Conservation (phyloP, 805 yeast species). For the Candida nanaspora region DNA sequence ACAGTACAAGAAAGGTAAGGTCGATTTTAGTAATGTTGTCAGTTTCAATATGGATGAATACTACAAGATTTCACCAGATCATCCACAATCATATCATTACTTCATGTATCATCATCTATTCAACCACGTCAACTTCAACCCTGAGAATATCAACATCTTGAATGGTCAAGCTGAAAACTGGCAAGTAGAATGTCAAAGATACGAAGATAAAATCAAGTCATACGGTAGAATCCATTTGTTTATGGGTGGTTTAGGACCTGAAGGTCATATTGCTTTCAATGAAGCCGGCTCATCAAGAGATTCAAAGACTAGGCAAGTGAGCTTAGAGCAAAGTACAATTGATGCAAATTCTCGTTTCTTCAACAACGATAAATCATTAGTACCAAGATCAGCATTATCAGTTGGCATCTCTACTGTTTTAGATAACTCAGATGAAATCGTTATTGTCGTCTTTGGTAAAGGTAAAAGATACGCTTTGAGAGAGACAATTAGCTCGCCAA, state of each 20-base stretch:
- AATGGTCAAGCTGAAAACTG: conserved; percentile 42
- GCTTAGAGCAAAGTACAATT: conserved; percentile 41
- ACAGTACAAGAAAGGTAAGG: conserved; percentile 33
- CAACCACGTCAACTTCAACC: conserved; percentile 47
- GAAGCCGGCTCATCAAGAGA: conserved; percentile 44
- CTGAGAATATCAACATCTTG: conserved; percentile 44
- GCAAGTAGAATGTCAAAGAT: conserved; percentile 37
- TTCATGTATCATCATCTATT: conserved; percentile 52
- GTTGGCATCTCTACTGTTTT: conserved; percentile 54
- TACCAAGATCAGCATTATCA: conserved; percentile 43
- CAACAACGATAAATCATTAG: conserved; percentile 35
- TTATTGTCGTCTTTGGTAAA: conserved; percentile 44
- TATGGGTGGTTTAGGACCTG: conserved; percentile 54
- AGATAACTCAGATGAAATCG: conserved; percentile 46
- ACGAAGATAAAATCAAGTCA: conserved; percentile 39
- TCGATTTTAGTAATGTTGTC: conserved; percentile 45
- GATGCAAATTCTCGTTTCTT: conserved; percentile 49
- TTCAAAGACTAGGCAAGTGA: conserved; percentile 39
- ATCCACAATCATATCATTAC: conserved; percentile 48
- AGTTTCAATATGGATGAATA: conserved; percentile 62
- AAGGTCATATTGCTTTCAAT: conserved; percentile 56
- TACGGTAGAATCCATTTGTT: conserved; percentile 47
- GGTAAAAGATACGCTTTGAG: conserved; percentile 39
- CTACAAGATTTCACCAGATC: conserved; percentile 37
- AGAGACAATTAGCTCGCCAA: conserved; percentile 35